Base-by-base conservation (phyloP, 352 stramenopile species). In the Phytophthora cactorum region DNA sequence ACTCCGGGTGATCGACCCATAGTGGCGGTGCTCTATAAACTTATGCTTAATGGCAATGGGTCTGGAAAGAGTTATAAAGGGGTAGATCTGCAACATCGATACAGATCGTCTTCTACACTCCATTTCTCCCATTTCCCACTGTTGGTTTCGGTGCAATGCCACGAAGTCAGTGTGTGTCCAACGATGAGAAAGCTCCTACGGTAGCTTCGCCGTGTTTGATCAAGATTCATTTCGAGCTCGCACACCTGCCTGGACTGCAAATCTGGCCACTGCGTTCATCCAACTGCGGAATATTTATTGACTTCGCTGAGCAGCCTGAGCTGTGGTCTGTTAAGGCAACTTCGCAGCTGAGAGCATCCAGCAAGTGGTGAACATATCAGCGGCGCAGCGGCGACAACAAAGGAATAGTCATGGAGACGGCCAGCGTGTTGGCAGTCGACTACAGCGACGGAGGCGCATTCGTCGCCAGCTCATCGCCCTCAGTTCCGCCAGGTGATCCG, bases 361-460 rank as follows among this genome's bases (percentile, higher is more conserved):
- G 32, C 7, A 32, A 7, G 36, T 50, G 41, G 28, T 43, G n/a
- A 31, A 41, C 29, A 25, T 15, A 32, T 47, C 22, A 29, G 34
- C 41, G 15, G 25, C n/a, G 45, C 22, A 29, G 34, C 41, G 15
- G 25, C n/a, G 45, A 38, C 57, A 56, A 57, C 57, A 64, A 57
- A 43, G 57, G 46, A 57, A 64, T 52, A 57, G 32, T 64, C 46
- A 32, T 11, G 3, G 45, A 43, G 46, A 56, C 56, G 12, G 44
- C 43, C 55, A 27, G 11, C 29, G 17, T 27, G 41, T 47, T 27
- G 41, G n/a, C 4, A 9, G 10, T 47, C 39, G 46, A 57, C 46
- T 51, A 65, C 46, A 65, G 25, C 57, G 27, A 65, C 15, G 25
- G 45, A 41, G 38, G 38, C 38, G 38, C 38, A 8, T 47, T 15